Evolutionary conservation across 441 rosid species (phyloP), one percentile per base, ranked within the genome.

Genomic region (Euphorbia celastroides): DNA sequence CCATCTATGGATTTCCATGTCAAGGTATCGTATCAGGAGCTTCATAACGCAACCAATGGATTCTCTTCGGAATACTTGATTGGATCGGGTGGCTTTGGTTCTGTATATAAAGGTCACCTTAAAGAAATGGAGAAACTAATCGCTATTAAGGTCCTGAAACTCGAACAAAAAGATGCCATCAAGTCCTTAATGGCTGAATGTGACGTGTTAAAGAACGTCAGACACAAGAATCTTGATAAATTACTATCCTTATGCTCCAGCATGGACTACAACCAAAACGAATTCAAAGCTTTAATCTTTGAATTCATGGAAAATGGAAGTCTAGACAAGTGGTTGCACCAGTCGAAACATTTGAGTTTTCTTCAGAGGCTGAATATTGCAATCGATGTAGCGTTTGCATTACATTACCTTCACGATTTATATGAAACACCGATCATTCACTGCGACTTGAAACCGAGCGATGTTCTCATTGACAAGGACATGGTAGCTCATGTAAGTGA

Each of bases 101-200:
- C 74, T 25, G 78, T 73, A 48, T 77, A 77, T 34, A 68, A 69
- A 52, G 79, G 81, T 59, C 23, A 50, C 23, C 71, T 79, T 7
- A 36, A 46, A n/a, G n/a, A n/a, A 42, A 42, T 42, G 14, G 52
- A 11, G 20, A 48, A 22, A 17, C 2, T 22, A 5, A 11, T 48
- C 3, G 52, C 52, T 48, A 48, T 48, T 48, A 48, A 48, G 52
- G 52, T 48, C 52, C 52, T 48, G 6, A 48, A 48, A 48, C 5
- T 48, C n/a, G 10, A 48, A 1, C 52, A 17, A 17, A 14, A 48
- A 14, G 52, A 48, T 48, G 52, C 20, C n/a, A 14, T 48, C 52
- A 48, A 48, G 52, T 14, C 19, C 52, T 48, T 48, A 48, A 48
- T 1, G 52, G 52, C 52, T 48, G 52, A 48, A 48, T 48, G 52